phyloP scores from a whole-genome alignment of 202 grass and related monocot genomes.

The Brachypodium distachyon region DNA sequence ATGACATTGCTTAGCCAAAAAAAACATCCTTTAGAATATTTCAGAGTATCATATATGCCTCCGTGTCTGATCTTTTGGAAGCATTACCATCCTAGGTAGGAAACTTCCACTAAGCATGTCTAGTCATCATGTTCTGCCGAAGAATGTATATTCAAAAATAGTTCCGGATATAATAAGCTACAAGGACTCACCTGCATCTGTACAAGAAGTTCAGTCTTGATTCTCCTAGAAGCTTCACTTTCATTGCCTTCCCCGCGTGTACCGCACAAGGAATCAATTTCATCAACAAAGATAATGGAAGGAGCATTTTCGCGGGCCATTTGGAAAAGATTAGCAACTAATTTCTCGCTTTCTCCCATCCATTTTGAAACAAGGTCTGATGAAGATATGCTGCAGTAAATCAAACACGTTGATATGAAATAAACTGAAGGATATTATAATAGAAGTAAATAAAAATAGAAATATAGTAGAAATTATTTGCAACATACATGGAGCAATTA shows the following conservation, averaged over 20 bases:
- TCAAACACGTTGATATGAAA: not conserved
- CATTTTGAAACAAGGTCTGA: slow-evolving; percentile 98
- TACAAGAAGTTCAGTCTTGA: slow-evolving; percentile 98
- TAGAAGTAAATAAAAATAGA: not conserved
- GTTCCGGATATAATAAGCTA: not conserved
- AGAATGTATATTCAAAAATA: not conserved
- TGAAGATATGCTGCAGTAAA: slow-evolving; percentile 88
- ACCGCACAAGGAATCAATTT: slow-evolving; percentile 95
- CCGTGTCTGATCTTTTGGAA: not conserved
- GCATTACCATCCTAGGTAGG: not conserved
- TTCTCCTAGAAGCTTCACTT: slow-evolving; percentile 95
- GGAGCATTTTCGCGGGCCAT: slow-evolving; percentile 97
- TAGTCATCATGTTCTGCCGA: not conserved
- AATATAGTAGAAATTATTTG: not conserved
- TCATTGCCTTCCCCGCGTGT: slow-evolving; percentile 97
- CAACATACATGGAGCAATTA: not conserved
- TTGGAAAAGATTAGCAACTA: slow-evolving; percentile 93
- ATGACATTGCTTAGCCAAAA: too few species aligned
- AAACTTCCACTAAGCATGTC: not conserved
- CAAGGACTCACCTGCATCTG: slow-evolving; percentile 77
- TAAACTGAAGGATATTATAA: not conserved
- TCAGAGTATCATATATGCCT: not conserved
- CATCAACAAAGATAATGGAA: slow-evolving; percentile 96
- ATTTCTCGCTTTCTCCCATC: slow-evolving; percentile 99
- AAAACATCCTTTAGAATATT: too few species aligned